Percentiles rank a stretch among this genome's conserved stretches.
phyloP scores from a whole-genome alignment of 192 early-diverging fungal genomes.

The Coemansia sp. region DNA sequence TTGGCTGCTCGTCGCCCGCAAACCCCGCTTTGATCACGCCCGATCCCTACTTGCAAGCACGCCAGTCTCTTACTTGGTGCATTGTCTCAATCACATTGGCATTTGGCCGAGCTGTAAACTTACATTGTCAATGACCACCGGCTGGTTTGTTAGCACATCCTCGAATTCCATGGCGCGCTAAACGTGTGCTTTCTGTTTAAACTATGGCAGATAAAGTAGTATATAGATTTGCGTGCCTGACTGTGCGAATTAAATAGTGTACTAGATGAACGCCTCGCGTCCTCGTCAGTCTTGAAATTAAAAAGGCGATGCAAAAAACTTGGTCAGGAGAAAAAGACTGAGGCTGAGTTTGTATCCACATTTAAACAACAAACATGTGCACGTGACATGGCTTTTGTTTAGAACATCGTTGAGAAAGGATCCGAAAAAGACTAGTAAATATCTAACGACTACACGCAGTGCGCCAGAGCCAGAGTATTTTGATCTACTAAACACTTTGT shows the following conservation, averaged over 20 bases:
- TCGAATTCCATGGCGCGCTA: slow-evolving; percentile 70
- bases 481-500: too few species aligned
- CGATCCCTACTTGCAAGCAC: slow-evolving; percentile 74
- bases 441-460: too few species aligned
- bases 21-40: slow-evolving; percentile 99
- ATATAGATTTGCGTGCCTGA: neutral
- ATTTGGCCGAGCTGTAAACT: slow-evolving; percentile 16
- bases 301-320: neutral
- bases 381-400: neutral
- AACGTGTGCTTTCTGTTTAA: neutral
- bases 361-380: neutral
- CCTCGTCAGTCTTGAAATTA: neutral
- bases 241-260: neutral
- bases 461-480: too few species aligned
- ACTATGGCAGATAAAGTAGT: neutral
- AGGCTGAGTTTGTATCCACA: neutral
- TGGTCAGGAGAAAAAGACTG: neutral
- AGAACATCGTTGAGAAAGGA: too few species aligned
- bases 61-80: neutral
- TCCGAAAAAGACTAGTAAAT: too few species aligned
- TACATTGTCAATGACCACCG: slow-evolving; percentile 99
- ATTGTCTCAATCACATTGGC: neutral
- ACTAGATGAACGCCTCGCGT: neutral
- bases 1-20: slow-evolving; percentile 96
- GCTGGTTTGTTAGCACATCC: slow-evolving; percentile 95